Base-by-base conservation (phyloP, 139 green algal genomes). In the Pseudopediastrum boryanum region DNA sequence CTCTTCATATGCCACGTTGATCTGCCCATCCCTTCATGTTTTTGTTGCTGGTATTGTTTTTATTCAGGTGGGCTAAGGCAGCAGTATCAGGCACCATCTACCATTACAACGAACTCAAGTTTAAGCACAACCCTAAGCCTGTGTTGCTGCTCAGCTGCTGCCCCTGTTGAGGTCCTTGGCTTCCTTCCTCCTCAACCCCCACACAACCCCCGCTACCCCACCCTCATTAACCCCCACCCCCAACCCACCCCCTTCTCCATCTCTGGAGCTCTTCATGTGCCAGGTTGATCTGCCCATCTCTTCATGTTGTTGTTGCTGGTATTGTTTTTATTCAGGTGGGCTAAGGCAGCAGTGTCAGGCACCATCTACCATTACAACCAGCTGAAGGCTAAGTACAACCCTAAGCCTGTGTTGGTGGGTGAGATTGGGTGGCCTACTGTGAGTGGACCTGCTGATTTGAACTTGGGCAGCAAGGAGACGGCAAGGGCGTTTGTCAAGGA, bases 361-460 rank as follows among this genome's bases (percentile, higher is more conserved):
- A n/a, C 31, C 8, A 21, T 76, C 50, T 50, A 76, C 35, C 69
- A 76, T 48, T 65, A 65, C 48, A 46, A 7, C 4, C 41, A 64
- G 46, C 48, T 76, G 69, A 35, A 76, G 69, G 46, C 44, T 3
- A 25, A 23, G 12, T 31, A 16, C 16, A 23, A 65, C 29, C 50
- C 35, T 50, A 76, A 76, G 42, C 48, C 56, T 5, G 48, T 76
- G 16, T 25, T 76, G 23, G 48, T 76, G 4, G 56, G 50, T 29
- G 69, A 76, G 48, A 39, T 64, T 48, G 69, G 69, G 1, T 76
- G 69, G 69, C 48, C 69, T 35, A 76, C 21, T 36, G 42, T 10
- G 5, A 76, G 69, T 21, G 69, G 69, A 7, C 35, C 46, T 35
- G 27, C 48, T 33, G 69, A 64, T 35, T 65, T 23, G 35, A 76